phyloP scores from a whole-genome alignment of 345 rosid species.

The Pseudoturritis turrita region DNA sequence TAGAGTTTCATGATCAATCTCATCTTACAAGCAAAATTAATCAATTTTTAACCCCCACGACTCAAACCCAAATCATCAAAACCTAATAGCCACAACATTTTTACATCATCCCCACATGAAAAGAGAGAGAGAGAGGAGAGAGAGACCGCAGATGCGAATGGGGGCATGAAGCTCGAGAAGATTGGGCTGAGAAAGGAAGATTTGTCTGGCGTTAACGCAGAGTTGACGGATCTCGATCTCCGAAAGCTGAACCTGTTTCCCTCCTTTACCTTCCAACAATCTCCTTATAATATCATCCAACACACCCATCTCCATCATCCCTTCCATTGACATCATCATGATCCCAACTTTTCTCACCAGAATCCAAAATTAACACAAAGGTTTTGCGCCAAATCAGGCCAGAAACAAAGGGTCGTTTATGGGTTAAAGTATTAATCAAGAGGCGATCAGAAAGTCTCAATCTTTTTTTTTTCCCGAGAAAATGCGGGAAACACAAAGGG shows the following conservation, averaged over 20 bases:
- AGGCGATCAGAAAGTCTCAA: background rate
- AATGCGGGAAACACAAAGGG: conserved; percentile 15
- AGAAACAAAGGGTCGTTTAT: conserved; percentile 14
- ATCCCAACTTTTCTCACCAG: conserved; percentile 5
- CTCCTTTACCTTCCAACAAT: conserved; percentile 85
- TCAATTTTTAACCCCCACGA: background rate
- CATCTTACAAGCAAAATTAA: background rate
- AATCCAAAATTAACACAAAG: conserved; percentile 8
- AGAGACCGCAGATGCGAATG: conserved; percentile 79
- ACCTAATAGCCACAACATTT: background rate
- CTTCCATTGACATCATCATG: conserved; percentile 65
- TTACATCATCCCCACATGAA: background rate
- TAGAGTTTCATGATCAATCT: background rate
- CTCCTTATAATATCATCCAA: conserved; percentile 95
- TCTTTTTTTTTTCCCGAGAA: conserved; percentile 17
- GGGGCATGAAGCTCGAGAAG: conserved; percentile 88
- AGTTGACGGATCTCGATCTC: conserved; percentile 99
- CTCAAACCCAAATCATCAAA: background rate
- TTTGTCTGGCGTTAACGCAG: conserved; percentile 90
- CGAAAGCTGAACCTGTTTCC: conserved; percentile 92
- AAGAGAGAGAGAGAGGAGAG: background rate
- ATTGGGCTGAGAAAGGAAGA: conserved; percentile 79
- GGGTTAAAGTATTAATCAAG: background rate
- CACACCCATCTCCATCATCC: conserved; percentile 67
- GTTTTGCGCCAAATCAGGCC: conserved; percentile 22